These are phyloP conservation scores for Adiantum capillusveneris DNA, from an alignment of 75 land plant species.

Conservation along the genomic window DNA sequence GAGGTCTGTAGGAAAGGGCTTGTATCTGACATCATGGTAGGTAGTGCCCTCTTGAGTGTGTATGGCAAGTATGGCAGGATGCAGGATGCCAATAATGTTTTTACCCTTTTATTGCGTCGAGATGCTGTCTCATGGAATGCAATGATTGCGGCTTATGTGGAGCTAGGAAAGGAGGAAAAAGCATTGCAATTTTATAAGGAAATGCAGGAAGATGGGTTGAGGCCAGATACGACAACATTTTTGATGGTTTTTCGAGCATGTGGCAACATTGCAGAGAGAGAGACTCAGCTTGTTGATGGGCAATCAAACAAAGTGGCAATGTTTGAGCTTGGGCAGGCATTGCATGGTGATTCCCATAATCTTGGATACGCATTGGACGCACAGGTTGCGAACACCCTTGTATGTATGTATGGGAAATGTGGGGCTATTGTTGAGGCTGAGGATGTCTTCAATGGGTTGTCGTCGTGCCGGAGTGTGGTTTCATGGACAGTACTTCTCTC, in stretches of 20 bases:
- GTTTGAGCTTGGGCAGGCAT: not conserved
- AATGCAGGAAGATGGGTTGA: not conserved
- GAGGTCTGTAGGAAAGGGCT: not conserved
- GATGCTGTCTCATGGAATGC: slow-evolving; percentile 2
- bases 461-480: not conserved
- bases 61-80: slow-evolving; percentile 1
- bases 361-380: not conserved
- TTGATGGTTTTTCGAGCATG: slow-evolving; percentile 1
- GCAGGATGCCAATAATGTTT: not conserved
- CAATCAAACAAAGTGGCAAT: not conserved
- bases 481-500: slow-evolving; percentile 2
- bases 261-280: not conserved
- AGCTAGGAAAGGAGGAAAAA: not conserved
- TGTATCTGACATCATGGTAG: not conserved
- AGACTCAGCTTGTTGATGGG: not conserved
- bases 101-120: not conserved
- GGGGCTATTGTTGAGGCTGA: not conserved
- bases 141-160: slow-evolving; percentile 3
- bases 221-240: not conserved
- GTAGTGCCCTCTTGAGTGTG: slow-evolving; percentile 5
- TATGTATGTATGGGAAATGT: slow-evolving; percentile 11
- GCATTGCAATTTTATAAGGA: not conserved
- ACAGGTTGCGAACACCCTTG: not conserved
- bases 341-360: slow-evolving; percentile 5
- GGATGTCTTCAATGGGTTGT: not conserved